Base-by-base conservation (phyloP, 768 basidiomycete genomes). In the Asterophora lycoperdoides region DNA sequence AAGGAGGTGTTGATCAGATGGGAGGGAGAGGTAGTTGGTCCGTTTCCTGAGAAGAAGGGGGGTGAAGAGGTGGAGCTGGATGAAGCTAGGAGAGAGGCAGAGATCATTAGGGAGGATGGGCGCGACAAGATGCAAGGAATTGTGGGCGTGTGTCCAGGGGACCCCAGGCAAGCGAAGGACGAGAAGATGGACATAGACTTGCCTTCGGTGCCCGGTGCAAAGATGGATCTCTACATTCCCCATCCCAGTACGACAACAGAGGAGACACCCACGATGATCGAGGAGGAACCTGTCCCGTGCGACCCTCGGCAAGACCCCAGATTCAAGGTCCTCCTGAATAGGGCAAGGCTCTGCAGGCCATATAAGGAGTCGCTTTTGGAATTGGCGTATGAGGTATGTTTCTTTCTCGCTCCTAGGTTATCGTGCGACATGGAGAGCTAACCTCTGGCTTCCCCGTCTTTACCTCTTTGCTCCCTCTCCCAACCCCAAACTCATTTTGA, bases 231-330 rank as follows among this genome's bases (percentile, higher is more conserved):
- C 4, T 17, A 14, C 29, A 15, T n/a, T n/a, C n/a, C n/a, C n/a
- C 29, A 15, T 11, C 17, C n/a, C 29, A 11, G n/a, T 15, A 40
- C 11, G 52, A 44, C n/a, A n/a, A n/a, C n/a, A n/a, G 32, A 44
- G 35, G 13, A 35, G 17, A 49, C 15, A 35, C 28, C 41, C 6
- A 44, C 40, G 70, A 54, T 65, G 52, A 52, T 46, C 38, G 68
- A 68, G 57, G 65, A 66, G 2, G 70, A 70, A 41, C 59, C 73
- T 5, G 62, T 71, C 7, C 64, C 73, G 10, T 60, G 55, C 28
- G 86, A 88, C 67, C 86, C 84, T 14, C 66, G 84, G 57, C 78
- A 67, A 57, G 74, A 66, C 29, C 59, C 68, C n/a, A 63, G 61
- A 3, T 56, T 60, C 28, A 60, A 52, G 49, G 26, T 5, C 11